Evolutionary conservation across 352 stramenopile genomes (phyloP), one percentile per base, ranked within the genome.

Genomic region (Aphanomyces cochlioides): DNA sequence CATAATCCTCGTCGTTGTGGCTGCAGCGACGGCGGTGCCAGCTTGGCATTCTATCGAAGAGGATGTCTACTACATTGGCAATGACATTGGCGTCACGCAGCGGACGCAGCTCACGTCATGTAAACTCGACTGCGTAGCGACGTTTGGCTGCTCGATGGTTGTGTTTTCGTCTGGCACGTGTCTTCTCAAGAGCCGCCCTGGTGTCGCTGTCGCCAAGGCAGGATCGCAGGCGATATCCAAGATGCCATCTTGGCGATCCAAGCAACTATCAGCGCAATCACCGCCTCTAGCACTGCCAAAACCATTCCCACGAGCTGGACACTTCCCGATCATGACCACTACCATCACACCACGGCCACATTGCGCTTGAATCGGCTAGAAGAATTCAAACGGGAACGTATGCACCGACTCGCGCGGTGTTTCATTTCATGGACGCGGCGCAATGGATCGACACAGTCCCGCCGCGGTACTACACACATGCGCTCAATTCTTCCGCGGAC

Each of bases 31-130:
- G 48, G 37, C 10, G n/a, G 37, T 19, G 38, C 38, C 47, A 21
- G 47, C 48, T 21, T 67, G 59, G 59, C 7, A 15, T 6, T 4
- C 59, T 12, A 67, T 40, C 21, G 28, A 67, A 36, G 37, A 67
- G 7, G 17, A 57, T 36, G 17, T n/a, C 15, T 67, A 53, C 47
- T 67, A 67, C 59, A 67, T 67, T 56, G 59, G 59, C 59, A 67
- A 67, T 36, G 59, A 67, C 47, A 67, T 67, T n/a, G 36, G 7
- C 21, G 21, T 67, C 59, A 56, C 37, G 7, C 59, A 67, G 28
- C 59, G 21, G 7, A 17, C 59, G 7, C 7, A 36, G n/a, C 17
- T 40, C 21, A 10, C 13, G 7, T 36, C 19, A 12, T 67, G 59
- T 36, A 21, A 67, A 57, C 21, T 6, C n/a, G 59, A 57, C 17